These are phyloP conservation scores for Alternaria brassicicola DNA, from an alignment of 2,329 filamentous ascomycete genomes.

Conservation along the genomic window DNA sequence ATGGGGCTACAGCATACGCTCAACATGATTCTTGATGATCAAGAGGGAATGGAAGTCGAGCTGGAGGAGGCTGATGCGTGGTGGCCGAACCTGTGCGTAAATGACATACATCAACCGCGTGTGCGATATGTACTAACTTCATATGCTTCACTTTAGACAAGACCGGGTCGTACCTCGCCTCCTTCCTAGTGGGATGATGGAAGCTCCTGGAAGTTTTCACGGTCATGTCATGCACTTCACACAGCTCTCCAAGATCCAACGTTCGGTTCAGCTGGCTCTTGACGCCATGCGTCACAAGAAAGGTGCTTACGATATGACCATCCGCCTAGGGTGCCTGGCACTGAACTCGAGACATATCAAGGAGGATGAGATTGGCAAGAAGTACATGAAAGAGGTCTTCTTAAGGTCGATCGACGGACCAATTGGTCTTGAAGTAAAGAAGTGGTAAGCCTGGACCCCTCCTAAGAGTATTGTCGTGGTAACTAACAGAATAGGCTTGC, in stretches of 20 bases:
- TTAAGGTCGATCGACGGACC: slow-evolving; percentile 18
- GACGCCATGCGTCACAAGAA: slow-evolving; percentile 31
- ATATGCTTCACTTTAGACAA: neutral
- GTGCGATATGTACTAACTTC: neutral
- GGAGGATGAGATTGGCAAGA: slow-evolving; percentile 19
- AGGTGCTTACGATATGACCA: slow-evolving; percentile 35
- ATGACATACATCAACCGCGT: neutral
- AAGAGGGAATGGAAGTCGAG: slow-evolving; percentile 30
- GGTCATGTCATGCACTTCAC: slow-evolving; percentile 15
- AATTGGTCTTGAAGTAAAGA: slow-evolving; percentile 24
- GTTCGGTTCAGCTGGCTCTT: slow-evolving; percentile 24
- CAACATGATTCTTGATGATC: slow-evolving; percentile 36
- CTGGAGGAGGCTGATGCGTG: slow-evolving; percentile 26
- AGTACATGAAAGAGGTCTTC: slow-evolving; percentile 19
- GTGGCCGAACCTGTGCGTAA: slow-evolving; percentile 32
- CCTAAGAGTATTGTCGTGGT: neutral
- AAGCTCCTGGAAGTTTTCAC: slow-evolving; percentile 31
- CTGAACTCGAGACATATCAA: slow-evolving; percentile 23
- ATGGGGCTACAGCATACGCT: slow-evolving; percentile 15
- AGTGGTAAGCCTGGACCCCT: slow-evolving; percentile 25
- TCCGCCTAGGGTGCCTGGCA: slow-evolving; percentile 37
- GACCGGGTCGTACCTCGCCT: slow-evolving; percentile 29
- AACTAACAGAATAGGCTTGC: slow-evolving; percentile 26
- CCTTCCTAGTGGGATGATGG: slow-evolving; percentile 21
- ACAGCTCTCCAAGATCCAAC: slow-evolving; percentile 24